Conservation (phyloP, 169 alveolate genomes). For the Plasmodium relictum region DNA sequence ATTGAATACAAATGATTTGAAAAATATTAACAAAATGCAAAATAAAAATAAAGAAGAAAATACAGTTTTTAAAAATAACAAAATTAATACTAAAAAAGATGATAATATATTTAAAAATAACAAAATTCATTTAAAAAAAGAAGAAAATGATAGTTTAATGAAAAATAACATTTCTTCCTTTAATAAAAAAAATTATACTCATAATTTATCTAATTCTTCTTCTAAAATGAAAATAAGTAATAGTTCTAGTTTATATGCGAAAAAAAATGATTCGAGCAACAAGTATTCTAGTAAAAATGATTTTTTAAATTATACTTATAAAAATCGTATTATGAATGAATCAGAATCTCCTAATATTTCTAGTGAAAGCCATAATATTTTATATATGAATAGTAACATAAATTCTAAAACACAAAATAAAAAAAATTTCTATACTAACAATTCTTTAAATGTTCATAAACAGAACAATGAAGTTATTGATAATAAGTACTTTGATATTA, state of each 20-base stretch:
- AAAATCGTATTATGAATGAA: neutral
- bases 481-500: no score
- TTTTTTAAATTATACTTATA: neutral
- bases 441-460: no score
- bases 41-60: neutral
- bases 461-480: no score
- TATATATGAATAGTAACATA: no score
- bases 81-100: no score
- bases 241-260: neutral
- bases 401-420: no score
- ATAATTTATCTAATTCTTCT: no score
- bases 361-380: no score
- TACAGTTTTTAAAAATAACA: no score
- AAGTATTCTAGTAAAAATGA: neutral
- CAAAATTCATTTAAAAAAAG: neutral
- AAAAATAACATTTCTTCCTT: neutral
- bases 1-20: neutral
- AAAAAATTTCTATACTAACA: no score
- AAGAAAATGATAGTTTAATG: neutral
- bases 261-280: neutral
- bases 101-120: no score
- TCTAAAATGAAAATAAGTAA: neutral
- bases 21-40: neutral
- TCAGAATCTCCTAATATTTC: neutral
- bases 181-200: neutral